A percentile compares a stretch with the other conserved stretches of the same genome.
Evolutionary conservation across 768 basidiomycete species (phyloP).

Genomic region (Agrocybe pediades): DNA sequence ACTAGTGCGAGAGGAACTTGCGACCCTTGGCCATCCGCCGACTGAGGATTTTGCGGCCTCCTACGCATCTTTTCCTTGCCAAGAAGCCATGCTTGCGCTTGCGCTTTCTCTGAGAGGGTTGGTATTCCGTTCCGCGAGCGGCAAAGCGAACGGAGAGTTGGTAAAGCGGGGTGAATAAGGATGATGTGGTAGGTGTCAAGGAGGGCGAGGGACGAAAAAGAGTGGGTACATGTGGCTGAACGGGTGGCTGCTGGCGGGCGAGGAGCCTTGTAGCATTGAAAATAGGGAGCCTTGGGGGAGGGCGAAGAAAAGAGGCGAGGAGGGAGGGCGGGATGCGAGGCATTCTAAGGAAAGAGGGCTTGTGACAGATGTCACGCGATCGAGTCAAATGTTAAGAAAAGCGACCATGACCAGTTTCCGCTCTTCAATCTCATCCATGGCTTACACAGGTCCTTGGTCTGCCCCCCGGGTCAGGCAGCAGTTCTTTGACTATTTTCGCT

Average conservation of each 20-base stretch:
- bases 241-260: conserved; percentile 9
- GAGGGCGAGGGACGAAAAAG: conserved; percentile 21
- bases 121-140: conserved; percentile 87
- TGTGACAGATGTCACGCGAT: conserved; percentile 20
- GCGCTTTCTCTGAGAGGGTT: conserved; percentile 91
- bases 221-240: conserved; percentile 21
- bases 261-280: conserved; percentile 18
- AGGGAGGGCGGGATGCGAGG: conserved; percentile 45
- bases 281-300: conserved; percentile 28
- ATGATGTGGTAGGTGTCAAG: conserved; percentile 24
- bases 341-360: conserved; percentile 28
- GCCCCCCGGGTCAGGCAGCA: conserved; percentile 82
- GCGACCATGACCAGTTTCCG: conserved; percentile 13
- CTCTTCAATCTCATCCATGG: conserved; percentile 35
- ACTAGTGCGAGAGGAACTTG: conserved; percentile 76
- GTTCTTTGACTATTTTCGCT: conserved; percentile 88
- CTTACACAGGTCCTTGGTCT: conserved; percentile 66
- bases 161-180: conserved; percentile 39
- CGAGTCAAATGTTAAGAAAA: conserved; percentile 20
- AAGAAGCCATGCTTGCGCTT: conserved; percentile 95
- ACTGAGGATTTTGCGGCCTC: conserved; percentile 72
- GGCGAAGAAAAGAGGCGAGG: conserved; percentile 34
- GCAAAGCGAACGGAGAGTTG: conserved; percentile 60
- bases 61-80: conserved; percentile 63
- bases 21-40: conserved; percentile 77